A percentile compares a stretch with the other conserved stretches of the same genome.
These are phyloP conservation scores for Lecanoromycetidae sp. DNA, from an alignment of 2,329 filamentous ascomycete genomes.

Conservation along the genomic window DNA sequence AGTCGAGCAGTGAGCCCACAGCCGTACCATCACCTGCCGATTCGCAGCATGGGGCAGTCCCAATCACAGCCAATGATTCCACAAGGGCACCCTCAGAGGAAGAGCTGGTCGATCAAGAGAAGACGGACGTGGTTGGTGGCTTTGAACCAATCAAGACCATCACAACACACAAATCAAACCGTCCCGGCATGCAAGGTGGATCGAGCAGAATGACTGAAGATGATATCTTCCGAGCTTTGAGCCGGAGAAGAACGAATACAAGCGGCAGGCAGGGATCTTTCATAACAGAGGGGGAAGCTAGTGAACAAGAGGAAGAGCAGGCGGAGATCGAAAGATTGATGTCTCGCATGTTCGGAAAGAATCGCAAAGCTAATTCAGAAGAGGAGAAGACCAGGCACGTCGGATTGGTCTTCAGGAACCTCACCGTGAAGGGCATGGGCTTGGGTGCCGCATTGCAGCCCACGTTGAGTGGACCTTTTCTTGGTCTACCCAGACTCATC, in stretches of 20 bases:
- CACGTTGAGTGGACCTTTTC: slow-evolving; percentile 44
- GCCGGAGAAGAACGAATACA: slow-evolving; percentile 13
- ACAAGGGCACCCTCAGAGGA: not conserved
- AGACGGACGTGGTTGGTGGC: not conserved
- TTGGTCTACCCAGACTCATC: slow-evolving; percentile 36
- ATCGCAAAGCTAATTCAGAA: slow-evolving; percentile 52
- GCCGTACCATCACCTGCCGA: slow-evolving; percentile 6
- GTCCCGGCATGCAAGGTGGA: not conserved
- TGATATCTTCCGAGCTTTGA: slow-evolving; percentile 14
- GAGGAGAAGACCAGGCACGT: slow-evolving; percentile 58
- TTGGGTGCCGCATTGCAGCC: slow-evolving; percentile 51
- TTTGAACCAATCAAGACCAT: slow-evolving; percentile 15
- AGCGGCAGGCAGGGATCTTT: slow-evolving; percentile 10
- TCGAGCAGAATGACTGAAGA: slow-evolving; percentile 12
- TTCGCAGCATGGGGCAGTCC: not conserved
- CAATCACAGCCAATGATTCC: not conserved
- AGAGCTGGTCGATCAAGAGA: slow-evolving; percentile 4
- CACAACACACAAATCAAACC: not conserved
- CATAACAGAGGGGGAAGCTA: slow-evolving; percentile 7
- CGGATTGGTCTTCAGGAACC: slow-evolving; percentile 56
- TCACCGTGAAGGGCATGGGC: slow-evolving; percentile 59
- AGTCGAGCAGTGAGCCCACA: slow-evolving; percentile 3
- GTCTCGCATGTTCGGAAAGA: slow-evolving; percentile 58
- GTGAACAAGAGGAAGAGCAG: slow-evolving; percentile 25
- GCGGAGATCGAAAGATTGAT: slow-evolving; percentile 51